Percentiles rank a stretch among this genome's conserved stretches.
Evolutionary conservation across 163 green algal genomes (phyloP).

Genomic region (Chlorella variabilis): DNA sequence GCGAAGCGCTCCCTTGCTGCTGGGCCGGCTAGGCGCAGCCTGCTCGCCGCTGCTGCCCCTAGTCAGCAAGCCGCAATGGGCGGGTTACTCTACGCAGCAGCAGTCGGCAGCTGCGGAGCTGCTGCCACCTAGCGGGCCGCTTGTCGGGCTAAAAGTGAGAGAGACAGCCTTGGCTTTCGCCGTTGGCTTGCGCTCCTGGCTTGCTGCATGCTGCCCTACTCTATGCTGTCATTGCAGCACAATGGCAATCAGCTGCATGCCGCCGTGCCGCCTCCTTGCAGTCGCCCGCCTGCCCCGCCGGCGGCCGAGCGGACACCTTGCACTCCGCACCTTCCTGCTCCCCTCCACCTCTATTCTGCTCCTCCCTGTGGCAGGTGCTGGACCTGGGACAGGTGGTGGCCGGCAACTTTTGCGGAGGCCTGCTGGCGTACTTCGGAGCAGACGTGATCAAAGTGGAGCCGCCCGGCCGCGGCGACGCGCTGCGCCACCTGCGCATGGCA

Average conservation of each 20-base stretch:
- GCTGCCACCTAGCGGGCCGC: constrained; percentile 23
- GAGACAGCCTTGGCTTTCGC: not conserved
- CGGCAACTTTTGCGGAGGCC: constrained; percentile 69
- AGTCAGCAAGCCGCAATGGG: not conserved
- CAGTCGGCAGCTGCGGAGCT: no score
- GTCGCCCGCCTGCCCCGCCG: no score
- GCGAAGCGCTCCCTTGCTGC: not conserved
- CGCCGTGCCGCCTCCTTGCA: not conserved
- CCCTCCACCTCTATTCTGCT: not conserved
- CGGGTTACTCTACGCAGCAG: not conserved
- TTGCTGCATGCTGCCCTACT: no score
- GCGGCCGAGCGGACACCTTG: not conserved
- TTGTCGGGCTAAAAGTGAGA: constrained; percentile 43
- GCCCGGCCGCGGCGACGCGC: constrained; percentile 67
- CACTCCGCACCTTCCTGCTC: not conserved
- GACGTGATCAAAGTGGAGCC: constrained; percentile 80
- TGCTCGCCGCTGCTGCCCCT: not conserved
- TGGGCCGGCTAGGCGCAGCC: not conserved
- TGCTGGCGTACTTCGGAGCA: constrained; percentile 76
- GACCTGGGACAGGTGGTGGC: constrained; percentile 74
- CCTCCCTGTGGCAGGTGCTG: constrained; percentile 51
- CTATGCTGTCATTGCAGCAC: no score
- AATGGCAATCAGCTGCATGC: no score
- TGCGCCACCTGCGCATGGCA: constrained; percentile 71
- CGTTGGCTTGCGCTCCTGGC: not conserved